Percentiles rank a stretch among this genome's conserved stretches.
phyloP scores from a whole-genome alignment of 2,329 filamentous ascomycete species.

The Myriosclerotinia curreyana region DNA sequence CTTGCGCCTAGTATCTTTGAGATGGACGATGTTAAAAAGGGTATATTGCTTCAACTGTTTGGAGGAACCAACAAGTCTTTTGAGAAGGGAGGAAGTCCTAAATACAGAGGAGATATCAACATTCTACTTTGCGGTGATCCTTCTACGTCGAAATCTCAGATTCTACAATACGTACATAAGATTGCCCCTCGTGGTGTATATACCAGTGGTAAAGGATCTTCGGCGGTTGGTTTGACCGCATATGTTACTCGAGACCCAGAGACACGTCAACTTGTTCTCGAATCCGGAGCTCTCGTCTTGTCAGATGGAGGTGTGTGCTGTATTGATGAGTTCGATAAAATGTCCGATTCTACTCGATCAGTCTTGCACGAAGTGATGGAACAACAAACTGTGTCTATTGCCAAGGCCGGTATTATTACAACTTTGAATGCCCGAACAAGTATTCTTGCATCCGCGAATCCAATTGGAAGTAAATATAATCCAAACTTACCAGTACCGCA shows the following conservation, averaged over 20 bases:
- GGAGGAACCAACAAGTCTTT: conserved; percentile 98
- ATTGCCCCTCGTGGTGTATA: conserved; percentile 88
- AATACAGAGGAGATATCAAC: conserved; percentile 97
- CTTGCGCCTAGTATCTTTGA: conserved; percentile 95
- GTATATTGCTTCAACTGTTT: conserved; percentile 92
- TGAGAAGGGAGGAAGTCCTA: conserved; percentile 90
- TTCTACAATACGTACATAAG: conserved; percentile 93
- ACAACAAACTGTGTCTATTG: conserved; percentile 75
- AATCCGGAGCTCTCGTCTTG: conserved; percentile 70
- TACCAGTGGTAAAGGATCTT: conserved; percentile 73
- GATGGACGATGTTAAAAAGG: conserved; percentile 98
- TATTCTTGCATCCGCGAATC: conserved; percentile 95
- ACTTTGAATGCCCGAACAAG: conserved; percentile 94
- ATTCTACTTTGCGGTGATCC: conserved; percentile 95
- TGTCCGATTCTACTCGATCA: conserved; percentile 71
- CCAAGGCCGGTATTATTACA: conserved; percentile 75
- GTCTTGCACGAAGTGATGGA: conserved; percentile 80
- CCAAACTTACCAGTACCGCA: conserved; percentile 92
- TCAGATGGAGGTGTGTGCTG: conserved; percentile 75
- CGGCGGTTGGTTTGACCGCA: conserved; percentile 73
- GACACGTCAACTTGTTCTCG: conserved; percentile 69
- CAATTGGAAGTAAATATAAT: conserved; percentile 97
- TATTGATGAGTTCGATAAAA: conserved; percentile 79
- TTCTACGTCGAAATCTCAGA: conserved; percentile 92
- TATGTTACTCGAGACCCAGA: conserved; percentile 74